phyloP scores from a whole-genome alignment of 495 filamentous ascomycete species.

The Extremus antarcticus region DNA sequence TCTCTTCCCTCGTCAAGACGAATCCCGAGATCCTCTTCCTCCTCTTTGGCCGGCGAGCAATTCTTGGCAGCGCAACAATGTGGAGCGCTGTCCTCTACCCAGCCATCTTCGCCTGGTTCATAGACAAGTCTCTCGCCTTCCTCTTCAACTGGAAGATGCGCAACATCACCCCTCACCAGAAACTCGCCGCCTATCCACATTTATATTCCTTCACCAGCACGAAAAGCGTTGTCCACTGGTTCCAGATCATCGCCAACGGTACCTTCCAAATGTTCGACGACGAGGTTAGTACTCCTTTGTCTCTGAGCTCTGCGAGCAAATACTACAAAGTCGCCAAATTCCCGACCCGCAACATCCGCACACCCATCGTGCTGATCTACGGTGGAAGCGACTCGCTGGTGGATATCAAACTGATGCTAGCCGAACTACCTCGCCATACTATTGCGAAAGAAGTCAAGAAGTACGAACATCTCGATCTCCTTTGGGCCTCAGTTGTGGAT shows the following conservation, averaged over 20 bases:
- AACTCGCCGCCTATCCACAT: conserved; percentile 93
- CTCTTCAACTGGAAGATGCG: conserved; percentile 83
- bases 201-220: conserved; percentile 92
- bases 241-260: conserved; percentile 93
- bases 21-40: conserved; percentile 89
- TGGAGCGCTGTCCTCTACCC: conserved; percentile 95
- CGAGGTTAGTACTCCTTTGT: conserved; percentile 60
- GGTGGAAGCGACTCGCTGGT: conserved; percentile 89
- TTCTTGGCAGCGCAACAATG: conserved; percentile 87
- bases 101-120: conserved; percentile 80
- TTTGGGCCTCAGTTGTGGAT: conserved; percentile 78
- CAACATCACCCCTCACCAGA: conserved; percentile 81
- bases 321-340: conserved; percentile 92
- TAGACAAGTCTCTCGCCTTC: conserved; percentile 68
- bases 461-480: conserved; percentile 91
- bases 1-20: conserved; percentile 85
- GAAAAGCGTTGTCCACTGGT: conserved; percentile 96
- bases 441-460: conserved; percentile 72
- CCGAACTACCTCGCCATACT: conserved; percentile 73
- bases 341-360: conserved; percentile 92
- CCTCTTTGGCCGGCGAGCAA: conserved; percentile 87
- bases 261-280: conserved; percentile 98
- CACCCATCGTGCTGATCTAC: conserved; percentile 85
- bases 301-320: conserved; percentile 39
- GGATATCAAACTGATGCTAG: conserved; percentile 87